phyloP scores from a whole-genome alignment of 2,329 filamentous ascomycete species.

The Alternaria viburni region DNA sequence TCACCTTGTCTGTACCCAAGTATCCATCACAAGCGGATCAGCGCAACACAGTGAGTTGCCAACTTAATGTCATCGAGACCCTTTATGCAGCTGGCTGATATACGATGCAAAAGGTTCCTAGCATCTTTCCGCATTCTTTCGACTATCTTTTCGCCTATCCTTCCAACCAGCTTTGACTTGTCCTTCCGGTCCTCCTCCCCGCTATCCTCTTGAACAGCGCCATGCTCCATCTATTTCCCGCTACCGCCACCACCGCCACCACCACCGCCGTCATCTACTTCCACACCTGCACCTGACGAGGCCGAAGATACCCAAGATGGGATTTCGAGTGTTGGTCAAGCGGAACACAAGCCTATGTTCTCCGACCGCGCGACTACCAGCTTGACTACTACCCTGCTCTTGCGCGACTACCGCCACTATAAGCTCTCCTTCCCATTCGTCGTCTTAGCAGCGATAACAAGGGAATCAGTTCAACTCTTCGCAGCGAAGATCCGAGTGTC shows the following conservation, averaged over 20 bases:
- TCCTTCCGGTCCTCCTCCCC: neutral
- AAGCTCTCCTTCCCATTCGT: conserved; percentile 47
- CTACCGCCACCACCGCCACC: neutral
- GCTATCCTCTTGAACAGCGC: neutral
- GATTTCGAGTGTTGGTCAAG: neutral
- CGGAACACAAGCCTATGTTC: neutral
- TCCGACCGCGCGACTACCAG: neutral
- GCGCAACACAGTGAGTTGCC: neutral
- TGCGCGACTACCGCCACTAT: conserved; percentile 10
- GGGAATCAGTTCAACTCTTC: conserved; percentile 48
- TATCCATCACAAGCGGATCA: neutral
- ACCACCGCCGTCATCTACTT: neutral
- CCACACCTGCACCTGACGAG: neutral
- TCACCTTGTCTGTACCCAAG: neutral
- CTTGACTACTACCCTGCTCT: neutral
- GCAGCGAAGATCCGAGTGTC: conserved; percentile 61
- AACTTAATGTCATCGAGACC: neutral
- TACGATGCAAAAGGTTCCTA: neutral
- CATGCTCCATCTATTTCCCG: neutral
- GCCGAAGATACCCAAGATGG: neutral
- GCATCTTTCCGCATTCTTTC: neutral
- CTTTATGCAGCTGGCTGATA: neutral
- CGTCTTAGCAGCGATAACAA: conserved; percentile 53
- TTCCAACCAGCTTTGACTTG: neutral
- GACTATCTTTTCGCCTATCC: neutral